Evolutionary conservation across 2,329 filamentous ascomycete species (phyloP).

Genomic region (Fusarium metavorans): DNA sequence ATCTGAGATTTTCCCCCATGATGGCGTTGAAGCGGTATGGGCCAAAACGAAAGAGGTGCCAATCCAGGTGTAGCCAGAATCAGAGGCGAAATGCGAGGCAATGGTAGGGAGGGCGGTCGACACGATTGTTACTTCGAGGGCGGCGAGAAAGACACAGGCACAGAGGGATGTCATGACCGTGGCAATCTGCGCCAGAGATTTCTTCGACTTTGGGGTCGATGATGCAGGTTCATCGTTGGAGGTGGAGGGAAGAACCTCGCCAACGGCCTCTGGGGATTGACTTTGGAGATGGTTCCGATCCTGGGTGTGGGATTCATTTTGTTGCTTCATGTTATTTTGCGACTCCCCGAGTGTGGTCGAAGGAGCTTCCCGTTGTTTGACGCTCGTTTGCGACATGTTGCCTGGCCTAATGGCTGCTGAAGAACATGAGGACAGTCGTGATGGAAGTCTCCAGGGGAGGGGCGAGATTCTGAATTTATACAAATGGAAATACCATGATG

Average conservation of each 20-base stretch:
- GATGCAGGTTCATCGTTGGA: background rate
- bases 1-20: slow-evolving; percentile 76
- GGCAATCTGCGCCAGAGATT: slow-evolving; percentile 34
- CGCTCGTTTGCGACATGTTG: slow-evolving; percentile 28
- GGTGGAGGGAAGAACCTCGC: background rate
- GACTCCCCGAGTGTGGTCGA: background rate
- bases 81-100: slow-evolving; percentile 67
- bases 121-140: slow-evolving; percentile 68
- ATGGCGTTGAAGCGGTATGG: slow-evolving; percentile 73
- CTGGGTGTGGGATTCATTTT: background rate
- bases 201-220: slow-evolving; percentile 8
- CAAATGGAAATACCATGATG: background rate
- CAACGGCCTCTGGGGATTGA: background rate
- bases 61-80: slow-evolving; percentile 81
- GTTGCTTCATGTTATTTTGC: background rate
- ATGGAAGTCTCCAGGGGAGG: background rate
- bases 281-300: too few species aligned
- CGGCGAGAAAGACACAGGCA: slow-evolving; percentile 56
- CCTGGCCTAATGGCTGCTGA: too few species aligned
- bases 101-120: slow-evolving; percentile 73
- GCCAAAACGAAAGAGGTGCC: slow-evolving; percentile 79
- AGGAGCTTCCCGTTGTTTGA: background rate
- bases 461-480: background rate
- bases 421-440: background rate
- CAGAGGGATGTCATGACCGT: slow-evolving; percentile 55